Evolutionary conservation across 2,329 filamentous ascomycete species (phyloP), one percentile per base, ranked within the genome.

Genomic region (Epichloe sibirici): DNA sequence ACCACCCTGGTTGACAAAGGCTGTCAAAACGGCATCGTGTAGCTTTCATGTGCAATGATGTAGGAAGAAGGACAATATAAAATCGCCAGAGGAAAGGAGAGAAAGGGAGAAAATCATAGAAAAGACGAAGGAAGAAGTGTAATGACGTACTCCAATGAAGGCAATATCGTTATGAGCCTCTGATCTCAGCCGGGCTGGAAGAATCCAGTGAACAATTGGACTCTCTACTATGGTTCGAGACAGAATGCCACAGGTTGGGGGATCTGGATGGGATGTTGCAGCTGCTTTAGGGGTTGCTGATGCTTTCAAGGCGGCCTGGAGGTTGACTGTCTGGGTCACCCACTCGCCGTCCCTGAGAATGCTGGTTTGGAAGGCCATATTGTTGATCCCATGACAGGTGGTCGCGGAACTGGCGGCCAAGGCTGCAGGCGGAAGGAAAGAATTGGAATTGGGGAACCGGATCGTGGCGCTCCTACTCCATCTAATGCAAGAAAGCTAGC

Each of bases 191-290:
- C 84, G 81, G n/a, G 84, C 88, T 12, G 90, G 87, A 13, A 95
- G 71, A 44, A 96, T 85, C 73, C 79, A 86, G 62, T 85, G 84
- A 52, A 85, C 77, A 38, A 86, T 73, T 2, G 90, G 86, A 57
- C 87, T 94, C 51, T 83, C 78, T 49, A 91, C 73, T 34, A 95
- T 66, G 0, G 90, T 95, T 62, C 79, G 83, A 1, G 88, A 88
- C 45, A 97, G 74, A 35, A 97, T 63, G 4, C 89, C 93, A 55
- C 83, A 78, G 21, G 67, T 69, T 5, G 85, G 81, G 34, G 72
- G 69, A 49, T 69, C 52, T 61, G 67, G 62, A 49, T 57, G 63
- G 35, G 60, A 65, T 21, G 61, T 64, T 35, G 63, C 60, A 5
- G 62, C 51, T 43, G 59, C 59, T 54, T 63, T 70, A 53, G 64